Percentiles rank a stretch among this genome's conserved stretches.
Evolutionary conservation across 768 basidiomycete genomes (phyloP).

Genomic region (Suillus sp.): DNA sequence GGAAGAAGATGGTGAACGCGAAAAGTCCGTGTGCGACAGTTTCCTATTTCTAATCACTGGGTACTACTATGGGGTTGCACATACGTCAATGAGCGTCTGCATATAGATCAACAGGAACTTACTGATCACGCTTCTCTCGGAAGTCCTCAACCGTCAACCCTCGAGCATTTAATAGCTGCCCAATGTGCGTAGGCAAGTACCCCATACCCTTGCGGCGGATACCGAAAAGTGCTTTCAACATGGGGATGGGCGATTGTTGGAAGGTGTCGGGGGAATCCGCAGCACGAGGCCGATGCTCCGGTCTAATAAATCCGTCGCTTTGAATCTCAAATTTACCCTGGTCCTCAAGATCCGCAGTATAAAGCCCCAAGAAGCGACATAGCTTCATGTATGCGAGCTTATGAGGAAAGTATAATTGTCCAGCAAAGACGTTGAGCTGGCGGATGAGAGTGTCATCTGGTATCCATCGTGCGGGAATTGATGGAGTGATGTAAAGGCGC

Average conservation of each 20-base stretch:
- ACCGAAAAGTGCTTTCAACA: conserved; percentile 22
- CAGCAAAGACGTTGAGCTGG: conserved; percentile 47
- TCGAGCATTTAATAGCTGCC: conserved; percentile 38
- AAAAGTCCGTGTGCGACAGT: not conserved
- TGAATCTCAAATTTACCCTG: conserved; percentile 41
- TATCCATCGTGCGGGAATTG: conserved; percentile 21
- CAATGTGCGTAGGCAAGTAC: conserved; percentile 43
- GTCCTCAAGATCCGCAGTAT: conserved; percentile 45
- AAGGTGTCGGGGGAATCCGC: conserved; percentile 27
- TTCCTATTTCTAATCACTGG: not conserved
- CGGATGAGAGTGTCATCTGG: conserved; percentile 19
- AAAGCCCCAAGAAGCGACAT: conserved; percentile 41
- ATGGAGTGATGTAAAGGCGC: conserved; percentile 24
- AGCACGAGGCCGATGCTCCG: conserved; percentile 9
- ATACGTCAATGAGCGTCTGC: not conserved
- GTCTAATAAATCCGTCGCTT: conserved; percentile 26
- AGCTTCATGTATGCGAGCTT: conserved; percentile 34
- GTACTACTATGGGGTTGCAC: not conserved
- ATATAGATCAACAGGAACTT: not conserved
- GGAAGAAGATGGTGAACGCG: not conserved
- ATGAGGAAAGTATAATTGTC: conserved; percentile 44
- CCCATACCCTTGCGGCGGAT: conserved; percentile 43
- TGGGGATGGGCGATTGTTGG: conserved; percentile 37
- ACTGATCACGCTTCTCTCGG: not conserved
- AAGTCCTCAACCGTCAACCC: conserved; percentile 31